These are phyloP conservation scores for Rhizophlyctis rosea DNA, from an alignment of 192 early-diverging fungal genomes.

Conservation along the genomic window DNA sequence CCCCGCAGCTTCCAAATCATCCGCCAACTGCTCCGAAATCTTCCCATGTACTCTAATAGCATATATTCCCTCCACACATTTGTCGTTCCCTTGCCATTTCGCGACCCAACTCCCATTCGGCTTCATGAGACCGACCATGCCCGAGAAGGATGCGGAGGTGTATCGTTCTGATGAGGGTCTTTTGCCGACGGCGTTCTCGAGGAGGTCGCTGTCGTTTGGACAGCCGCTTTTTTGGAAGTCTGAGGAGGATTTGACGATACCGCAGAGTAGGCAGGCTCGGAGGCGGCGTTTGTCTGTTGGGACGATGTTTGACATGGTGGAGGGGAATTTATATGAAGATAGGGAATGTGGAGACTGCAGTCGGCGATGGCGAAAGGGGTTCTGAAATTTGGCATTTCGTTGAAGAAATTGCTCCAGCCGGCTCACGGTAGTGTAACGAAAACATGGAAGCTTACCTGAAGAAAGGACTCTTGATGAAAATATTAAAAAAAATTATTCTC, in stretches of 20 bases:
- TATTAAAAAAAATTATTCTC: no score
- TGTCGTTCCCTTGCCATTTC: constrained; percentile 51
- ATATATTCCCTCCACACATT: constrained; percentile 48
- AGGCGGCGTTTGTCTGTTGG: constrained; percentile 14
- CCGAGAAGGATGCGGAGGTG: constrained; percentile 48
- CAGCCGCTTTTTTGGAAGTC: constrained; percentile 46
- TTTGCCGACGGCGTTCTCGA: constrained; percentile 12
- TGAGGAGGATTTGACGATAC: constrained; percentile 38
- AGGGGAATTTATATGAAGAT: not conserved
- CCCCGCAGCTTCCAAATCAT: constrained; percentile 30
- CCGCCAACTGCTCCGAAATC: constrained; percentile 44
- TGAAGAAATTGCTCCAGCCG: no score
- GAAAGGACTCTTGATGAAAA: no score
- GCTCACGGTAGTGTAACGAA: no score
- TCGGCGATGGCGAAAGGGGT: no score
- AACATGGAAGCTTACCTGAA: no score
- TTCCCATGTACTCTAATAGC: constrained; percentile 46
- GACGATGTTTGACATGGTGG: not conserved
- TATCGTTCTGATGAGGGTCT: constrained; percentile 8
- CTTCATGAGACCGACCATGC: constrained; percentile 42
- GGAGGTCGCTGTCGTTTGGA: constrained; percentile 52
- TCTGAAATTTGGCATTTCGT: no score
- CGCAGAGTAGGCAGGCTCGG: constrained; percentile 52
- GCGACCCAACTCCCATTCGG: constrained; percentile 48
- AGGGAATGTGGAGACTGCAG: not conserved